Percentiles rank a stretch among this genome's conserved stretches.
Conservation (phyloP, 2,329 filamentous ascomycete species). For the Hypoxylon sp. region DNA sequence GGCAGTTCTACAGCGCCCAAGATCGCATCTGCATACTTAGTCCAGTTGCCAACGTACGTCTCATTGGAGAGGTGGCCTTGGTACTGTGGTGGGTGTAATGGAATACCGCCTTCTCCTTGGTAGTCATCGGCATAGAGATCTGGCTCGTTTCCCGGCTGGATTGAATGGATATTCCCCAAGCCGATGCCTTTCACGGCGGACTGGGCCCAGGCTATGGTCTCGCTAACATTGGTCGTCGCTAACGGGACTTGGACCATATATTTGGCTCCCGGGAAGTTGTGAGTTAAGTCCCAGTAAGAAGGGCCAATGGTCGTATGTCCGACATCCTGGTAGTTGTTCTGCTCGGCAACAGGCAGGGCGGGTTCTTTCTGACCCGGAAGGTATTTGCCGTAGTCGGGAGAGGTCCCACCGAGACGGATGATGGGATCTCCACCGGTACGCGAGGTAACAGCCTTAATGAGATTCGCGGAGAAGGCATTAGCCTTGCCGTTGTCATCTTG, state of each 20-base stretch:
- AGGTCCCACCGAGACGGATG: conserved; percentile 54
- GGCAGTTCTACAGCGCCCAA: conserved; percentile 47
- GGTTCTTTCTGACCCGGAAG: conserved; percentile 50
- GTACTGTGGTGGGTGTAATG: conserved; percentile 51
- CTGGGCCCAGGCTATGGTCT: conserved; percentile 52
- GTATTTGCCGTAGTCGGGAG: conserved; percentile 54
- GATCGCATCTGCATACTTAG: conserved; percentile 51
- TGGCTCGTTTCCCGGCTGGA: conserved; percentile 55
- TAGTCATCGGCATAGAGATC: conserved; percentile 51
- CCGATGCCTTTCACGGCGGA: conserved; percentile 50
- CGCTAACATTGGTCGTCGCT: conserved; percentile 53
- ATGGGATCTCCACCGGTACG: conserved; percentile 53
- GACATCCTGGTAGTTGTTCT: conserved; percentile 53
- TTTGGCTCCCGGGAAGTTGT: conserved; percentile 51
- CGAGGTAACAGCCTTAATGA: conserved; percentile 52
- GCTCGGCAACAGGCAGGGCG: conserved; percentile 52
- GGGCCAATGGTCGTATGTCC: conserved; percentile 54
- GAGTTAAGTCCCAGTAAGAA: conserved; percentile 51
- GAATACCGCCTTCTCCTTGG: conserved; percentile 45
- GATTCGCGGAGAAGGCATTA: conserved; percentile 53
- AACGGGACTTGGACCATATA: conserved; percentile 55
- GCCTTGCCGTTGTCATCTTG: conserved; percentile 49
- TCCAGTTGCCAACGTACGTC: conserved; percentile 55
- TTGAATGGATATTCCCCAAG: conserved; percentile 52
- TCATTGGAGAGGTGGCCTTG: conserved; percentile 53